These are phyloP conservation scores for Dissophora globulifera DNA, from an alignment of 192 early-diverging fungal species.

Conservation along the genomic window DNA sequence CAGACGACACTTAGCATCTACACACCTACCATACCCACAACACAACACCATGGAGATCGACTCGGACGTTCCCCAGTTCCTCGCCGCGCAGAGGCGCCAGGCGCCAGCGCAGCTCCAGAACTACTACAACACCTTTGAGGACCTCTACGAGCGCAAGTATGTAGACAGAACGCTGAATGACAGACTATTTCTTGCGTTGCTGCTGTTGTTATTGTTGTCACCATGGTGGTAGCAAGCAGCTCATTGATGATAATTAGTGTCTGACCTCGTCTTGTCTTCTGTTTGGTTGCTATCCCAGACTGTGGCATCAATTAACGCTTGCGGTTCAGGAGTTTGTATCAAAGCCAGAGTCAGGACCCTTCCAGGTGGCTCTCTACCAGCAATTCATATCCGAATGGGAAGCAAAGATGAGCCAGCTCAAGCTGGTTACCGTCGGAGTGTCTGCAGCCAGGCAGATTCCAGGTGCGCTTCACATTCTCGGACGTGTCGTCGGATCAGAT, in stretches of 20 bases:
- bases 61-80: conserved; percentile 78
- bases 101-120: conserved; percentile 77
- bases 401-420: conserved; percentile 94
- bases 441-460: conserved; percentile 78
- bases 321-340: conserved; percentile 82
- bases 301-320: conserved; percentile 98
- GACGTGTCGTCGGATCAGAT: neutral
- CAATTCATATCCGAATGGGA: conserved; percentile 96
- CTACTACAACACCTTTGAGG: conserved; percentile 88
- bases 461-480: conserved; percentile 55
- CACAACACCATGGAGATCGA: conserved; percentile 74
- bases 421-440: conserved; percentile 85
- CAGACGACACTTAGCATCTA: neutral
- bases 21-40: neutral
- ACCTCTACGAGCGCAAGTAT: conserved; percentile 96
- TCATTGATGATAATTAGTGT: too few species aligned
- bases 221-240: too few species aligned
- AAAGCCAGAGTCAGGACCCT: conserved; percentile 78
- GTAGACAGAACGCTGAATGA: too few species aligned
- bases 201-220: too few species aligned
- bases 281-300: conserved; percentile 60
- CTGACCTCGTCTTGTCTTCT: neutral
- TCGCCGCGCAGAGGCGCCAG: conserved; percentile 71
- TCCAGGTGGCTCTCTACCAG: conserved; percentile 85
- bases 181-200: too few species aligned